Base-by-base conservation (phyloP, 805 yeast genomes). In the Yarrowia keelungensis region DNA sequence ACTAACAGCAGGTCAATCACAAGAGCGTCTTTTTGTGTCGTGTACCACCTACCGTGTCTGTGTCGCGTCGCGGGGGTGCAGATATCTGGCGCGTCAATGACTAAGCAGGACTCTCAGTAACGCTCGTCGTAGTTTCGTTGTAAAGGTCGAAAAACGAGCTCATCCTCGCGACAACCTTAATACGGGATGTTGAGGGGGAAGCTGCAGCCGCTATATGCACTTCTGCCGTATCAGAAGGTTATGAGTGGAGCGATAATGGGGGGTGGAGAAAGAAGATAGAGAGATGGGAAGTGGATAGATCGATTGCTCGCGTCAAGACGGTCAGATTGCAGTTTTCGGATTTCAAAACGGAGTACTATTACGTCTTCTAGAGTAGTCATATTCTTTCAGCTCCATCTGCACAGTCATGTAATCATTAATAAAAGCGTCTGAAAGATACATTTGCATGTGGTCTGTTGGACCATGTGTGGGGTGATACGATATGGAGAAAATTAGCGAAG, bases 181-280 rank as follows among this genome's bases (percentile, higher is more conserved):
- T 53, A 19, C 32, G 58, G 42, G 56, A 36, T 14, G 58, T 53
- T 53, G 58, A 53, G 58, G 58, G 58, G 58, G 58, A 53, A 53
- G 58, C 43, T 53, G 58, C 58, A 53, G 58, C 43, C 58, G 43
- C 58, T 19, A 36, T 53, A 53, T 53, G 58, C 58, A 53, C 43
- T 12, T 51, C 54, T 32, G 58, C 58, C 58, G 58, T 53, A 38
- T 53, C 58, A 53, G 32, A 53, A 53, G 43, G 42, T 53, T 36
- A 53, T 53, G 12, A 0, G 11, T 32, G 32, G 26, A 19, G 9
- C 22, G 26, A 26, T 32, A n/a, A 1, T 8, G 15, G 26, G 8
- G 22, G 1, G 10, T 5, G 11, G 19, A 3, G 54, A 7, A 39
- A 10, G 53, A 3, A 26, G 32, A 3, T 26, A 5, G 32, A 26